Base-by-base conservation (phyloP, 164 flowering plant genomes). In the Litsea cubeba region DNA sequence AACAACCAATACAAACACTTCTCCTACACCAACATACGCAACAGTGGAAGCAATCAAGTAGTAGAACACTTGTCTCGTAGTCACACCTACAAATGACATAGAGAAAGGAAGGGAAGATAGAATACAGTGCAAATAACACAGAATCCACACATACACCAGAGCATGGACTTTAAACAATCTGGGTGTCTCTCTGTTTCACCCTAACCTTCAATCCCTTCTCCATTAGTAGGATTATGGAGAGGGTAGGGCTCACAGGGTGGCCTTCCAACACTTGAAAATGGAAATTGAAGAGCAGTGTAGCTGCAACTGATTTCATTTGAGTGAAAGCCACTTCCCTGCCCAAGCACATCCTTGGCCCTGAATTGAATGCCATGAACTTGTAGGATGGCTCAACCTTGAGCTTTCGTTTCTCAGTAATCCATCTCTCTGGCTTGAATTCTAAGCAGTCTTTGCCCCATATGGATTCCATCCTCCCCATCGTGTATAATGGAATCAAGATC, bases 361-460 rank as follows among this genome's bases (percentile, higher is more conserved):
- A 73, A 67, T 79, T 81, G 76, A 85, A 85, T 0, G 78, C 69
- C 69, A 30, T 66, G 46, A 66, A 66, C 46, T 66, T 66, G 69
- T 66, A 66, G n/a, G 49, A 15, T 30, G 69, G 69, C 69, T 66
- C 46, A 28, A 25, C 12, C 28, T 14, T 66, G 40, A 66, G 18
- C 12, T 76, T 65, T 30, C 87, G 88, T 40, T 24, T 4, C 50
- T 79, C 83, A 0, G 77, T 46, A n/a, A 87, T 81, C 92, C 92
- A 87, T 66, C 89, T 81, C 79, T 87, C 87, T 0, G 92, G 89
- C 72, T 30, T 71, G 68, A 83, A 85, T 51, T 83, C 84, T 28
- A 62, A 68, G 71, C 82, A 85, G 49, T 84, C 85, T 30, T 81
- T 65, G 1, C 87, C 87, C 87, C 87, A 84, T 5, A 84, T 63